Conservation (phyloP, 1,284 basidiomycete genomes). For the Xanthoconium separans region DNA sequence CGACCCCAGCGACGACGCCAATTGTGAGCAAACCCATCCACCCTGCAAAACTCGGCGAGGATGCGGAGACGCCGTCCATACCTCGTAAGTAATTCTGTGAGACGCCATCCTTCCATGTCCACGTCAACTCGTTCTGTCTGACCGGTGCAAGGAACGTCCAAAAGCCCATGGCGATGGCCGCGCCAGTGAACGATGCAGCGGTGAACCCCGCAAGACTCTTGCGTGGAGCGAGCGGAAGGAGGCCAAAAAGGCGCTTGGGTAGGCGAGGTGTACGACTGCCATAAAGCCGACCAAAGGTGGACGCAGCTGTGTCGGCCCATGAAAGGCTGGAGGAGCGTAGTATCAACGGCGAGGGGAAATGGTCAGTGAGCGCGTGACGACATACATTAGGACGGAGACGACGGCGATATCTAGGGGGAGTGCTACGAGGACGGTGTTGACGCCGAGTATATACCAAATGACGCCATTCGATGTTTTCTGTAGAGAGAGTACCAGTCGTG, state of each 20-base stretch:
- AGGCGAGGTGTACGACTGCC: constrained; percentile 78
- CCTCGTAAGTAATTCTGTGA: constrained; percentile 19
- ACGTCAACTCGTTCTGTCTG: constrained; percentile 45
- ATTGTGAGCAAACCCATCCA: constrained; percentile 58
- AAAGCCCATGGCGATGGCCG: constrained; percentile 72
- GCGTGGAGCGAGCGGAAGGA: constrained; percentile 75
- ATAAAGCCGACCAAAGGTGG: constrained; percentile 87
- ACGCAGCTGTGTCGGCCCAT: constrained; percentile 96
- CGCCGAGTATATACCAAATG: constrained; percentile 94
- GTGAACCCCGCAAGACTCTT: constrained; percentile 90
- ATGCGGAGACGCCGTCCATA: neutral
- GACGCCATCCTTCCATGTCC: constrained; percentile 53
- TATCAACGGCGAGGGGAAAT: neutral
- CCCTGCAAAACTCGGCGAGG: constrained; percentile 34
- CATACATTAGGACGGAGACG: constrained; percentile 85
- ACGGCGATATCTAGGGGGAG: constrained; percentile 89
- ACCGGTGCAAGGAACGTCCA: constrained; percentile 66
- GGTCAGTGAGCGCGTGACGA: constrained; percentile 12
- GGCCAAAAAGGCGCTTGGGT: constrained; percentile 55
- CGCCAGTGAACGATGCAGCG: constrained; percentile 80
- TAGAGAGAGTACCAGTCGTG: neutral
- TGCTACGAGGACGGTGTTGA: constrained; percentile 76
- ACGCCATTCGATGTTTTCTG: constrained; percentile 82
- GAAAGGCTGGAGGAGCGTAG: constrained; percentile 64
- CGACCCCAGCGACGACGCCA: constrained; percentile 65